Percentiles rank a stretch among this genome's conserved stretches.
phyloP scores from a whole-genome alignment of 768 basidiomycete genomes.

The Saitozyma podzolica region DNA sequence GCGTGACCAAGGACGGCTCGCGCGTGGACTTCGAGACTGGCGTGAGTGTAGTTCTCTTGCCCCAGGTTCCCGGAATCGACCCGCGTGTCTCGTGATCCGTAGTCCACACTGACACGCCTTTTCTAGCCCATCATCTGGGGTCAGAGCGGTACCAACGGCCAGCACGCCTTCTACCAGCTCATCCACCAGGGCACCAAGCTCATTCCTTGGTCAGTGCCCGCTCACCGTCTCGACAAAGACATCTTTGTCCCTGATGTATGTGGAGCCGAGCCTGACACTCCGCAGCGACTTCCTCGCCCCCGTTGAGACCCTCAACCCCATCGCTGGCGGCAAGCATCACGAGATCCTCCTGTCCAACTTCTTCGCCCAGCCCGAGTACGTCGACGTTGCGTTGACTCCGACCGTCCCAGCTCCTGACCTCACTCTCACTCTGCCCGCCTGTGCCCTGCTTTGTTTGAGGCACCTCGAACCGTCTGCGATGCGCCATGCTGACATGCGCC shows the following conservation, averaged over 20 bases:
- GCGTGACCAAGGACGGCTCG: constrained; percentile 86
- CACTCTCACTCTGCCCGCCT: background rate
- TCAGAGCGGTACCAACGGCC: constrained; percentile 95
- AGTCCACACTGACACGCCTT: constrained; percentile 3
- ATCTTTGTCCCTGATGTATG: constrained; percentile 44
- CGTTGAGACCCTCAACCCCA: constrained; percentile 65
- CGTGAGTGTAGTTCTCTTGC: constrained; percentile 57
- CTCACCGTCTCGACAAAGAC: too few species aligned
- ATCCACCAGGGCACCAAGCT: constrained; percentile 56
- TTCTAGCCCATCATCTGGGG: constrained; percentile 96
- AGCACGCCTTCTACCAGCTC: constrained; percentile 99
- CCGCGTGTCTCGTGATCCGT: background rate
- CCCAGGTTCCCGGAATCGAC: too few species aligned
- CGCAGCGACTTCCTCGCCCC: constrained; percentile 50
- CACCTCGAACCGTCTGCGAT: background rate
- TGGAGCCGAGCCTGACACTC: constrained; percentile 5
- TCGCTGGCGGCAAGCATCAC: constrained; percentile 83
- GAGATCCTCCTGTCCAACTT: constrained; percentile 96
- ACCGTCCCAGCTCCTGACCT: background rate
- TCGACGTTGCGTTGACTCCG: background rate
- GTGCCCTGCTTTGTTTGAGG: too few species aligned
- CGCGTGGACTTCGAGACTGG: constrained; percentile 96
- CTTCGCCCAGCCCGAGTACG: constrained; percentile 88
- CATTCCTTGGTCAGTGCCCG: constrained; percentile 50
- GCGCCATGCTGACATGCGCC: constrained; percentile 3